Percentiles rank a stretch among this genome's conserved stretches.
Conservation (phyloP, 345 rosid genomes). For the Hevea brasiliensis region DNA sequence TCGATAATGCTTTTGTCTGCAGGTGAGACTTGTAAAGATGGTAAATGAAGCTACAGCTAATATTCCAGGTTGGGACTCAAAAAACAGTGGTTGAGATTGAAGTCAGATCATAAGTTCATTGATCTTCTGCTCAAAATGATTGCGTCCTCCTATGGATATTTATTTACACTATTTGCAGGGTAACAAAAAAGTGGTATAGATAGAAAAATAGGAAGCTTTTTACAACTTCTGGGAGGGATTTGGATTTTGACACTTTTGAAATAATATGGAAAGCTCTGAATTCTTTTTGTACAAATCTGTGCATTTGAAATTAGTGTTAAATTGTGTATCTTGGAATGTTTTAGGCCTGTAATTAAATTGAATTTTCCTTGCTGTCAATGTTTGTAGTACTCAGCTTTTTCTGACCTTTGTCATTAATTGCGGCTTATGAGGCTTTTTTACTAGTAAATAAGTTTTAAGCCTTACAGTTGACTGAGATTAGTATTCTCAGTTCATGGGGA, state of each 20-base stretch:
- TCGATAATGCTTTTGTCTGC: conserved; percentile 5
- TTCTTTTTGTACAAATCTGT: conserved; percentile 24
- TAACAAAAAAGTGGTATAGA: conserved; percentile 26
- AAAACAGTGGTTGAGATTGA: conserved; percentile 31
- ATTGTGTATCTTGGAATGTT: conserved; percentile 9
- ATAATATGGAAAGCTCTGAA: neutral
- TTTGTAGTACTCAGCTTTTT: neutral
- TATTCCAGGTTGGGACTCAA: conserved; percentile 58
- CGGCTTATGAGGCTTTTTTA: no score
- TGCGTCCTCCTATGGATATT: conserved; percentile 14
- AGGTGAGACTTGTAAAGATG: conserved; percentile 67
- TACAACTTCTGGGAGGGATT: conserved; percentile 7
- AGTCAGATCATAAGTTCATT: neutral
- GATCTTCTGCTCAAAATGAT: conserved; percentile 6
- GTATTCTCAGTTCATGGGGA: neutral
- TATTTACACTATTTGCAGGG: conserved; percentile 16
- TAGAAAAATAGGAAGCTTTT: conserved; percentile 8
- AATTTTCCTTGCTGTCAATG: neutral
- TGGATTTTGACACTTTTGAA: conserved; percentile 7
- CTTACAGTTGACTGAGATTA: neutral
- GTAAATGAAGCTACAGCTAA: conserved; percentile 73
- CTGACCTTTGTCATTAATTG: neutral
- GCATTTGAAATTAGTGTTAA: conserved; percentile 13
- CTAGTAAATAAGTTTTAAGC: neutral
- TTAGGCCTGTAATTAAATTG: conserved; percentile 14